phyloP scores from a whole-genome alignment of 2,329 filamentous ascomycete genomes.

The Volutella citrinella region DNA sequence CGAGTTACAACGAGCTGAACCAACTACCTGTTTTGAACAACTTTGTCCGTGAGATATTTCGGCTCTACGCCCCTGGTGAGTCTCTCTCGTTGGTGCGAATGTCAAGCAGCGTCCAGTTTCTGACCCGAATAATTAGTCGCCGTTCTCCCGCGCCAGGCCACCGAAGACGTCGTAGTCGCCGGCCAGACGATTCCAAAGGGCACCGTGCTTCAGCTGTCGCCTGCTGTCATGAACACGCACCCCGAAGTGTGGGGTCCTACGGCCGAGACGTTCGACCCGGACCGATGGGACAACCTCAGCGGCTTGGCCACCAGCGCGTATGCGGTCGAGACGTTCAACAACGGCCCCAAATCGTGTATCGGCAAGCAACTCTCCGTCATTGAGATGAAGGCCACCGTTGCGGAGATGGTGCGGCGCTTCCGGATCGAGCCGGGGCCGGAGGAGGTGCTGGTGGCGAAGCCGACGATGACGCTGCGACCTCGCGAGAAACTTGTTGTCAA shows the following conservation, averaged over 20 bases:
- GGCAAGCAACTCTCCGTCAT: conserved; percentile 33
- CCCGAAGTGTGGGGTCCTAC: conserved; percentile 36
- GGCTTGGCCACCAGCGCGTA: conserved; percentile 25
- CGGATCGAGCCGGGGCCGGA: conserved; percentile 20
- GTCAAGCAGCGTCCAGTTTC: neutral
- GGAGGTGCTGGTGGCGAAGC: conserved; percentile 21
- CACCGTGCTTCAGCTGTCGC: conserved; percentile 35
- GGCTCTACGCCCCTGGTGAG: conserved; percentile 37
- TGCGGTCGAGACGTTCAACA: conserved; percentile 35
- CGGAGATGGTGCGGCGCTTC: conserved; percentile 31
- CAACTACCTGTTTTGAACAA: conserved; percentile 37
- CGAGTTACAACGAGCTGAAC: conserved; percentile 23
- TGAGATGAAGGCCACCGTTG: conserved; percentile 36
- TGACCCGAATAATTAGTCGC: conserved; percentile 23
- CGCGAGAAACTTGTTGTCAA: conserved; percentile 23
- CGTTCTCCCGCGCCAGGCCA: conserved; percentile 32
- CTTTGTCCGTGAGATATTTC: conserved; percentile 41
- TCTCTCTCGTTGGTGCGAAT: neutral
- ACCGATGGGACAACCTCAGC: conserved; percentile 33
- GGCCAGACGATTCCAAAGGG: conserved; percentile 36
- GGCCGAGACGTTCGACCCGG: conserved; percentile 33
- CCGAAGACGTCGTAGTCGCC: conserved; percentile 31
- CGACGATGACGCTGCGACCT: conserved; percentile 24
- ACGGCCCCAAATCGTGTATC: conserved; percentile 37
- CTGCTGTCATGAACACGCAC: conserved; percentile 34